phyloP scores from a whole-genome alignment of 2,329 filamentous ascomycete species.

The Blastomyces parvus region DNA sequence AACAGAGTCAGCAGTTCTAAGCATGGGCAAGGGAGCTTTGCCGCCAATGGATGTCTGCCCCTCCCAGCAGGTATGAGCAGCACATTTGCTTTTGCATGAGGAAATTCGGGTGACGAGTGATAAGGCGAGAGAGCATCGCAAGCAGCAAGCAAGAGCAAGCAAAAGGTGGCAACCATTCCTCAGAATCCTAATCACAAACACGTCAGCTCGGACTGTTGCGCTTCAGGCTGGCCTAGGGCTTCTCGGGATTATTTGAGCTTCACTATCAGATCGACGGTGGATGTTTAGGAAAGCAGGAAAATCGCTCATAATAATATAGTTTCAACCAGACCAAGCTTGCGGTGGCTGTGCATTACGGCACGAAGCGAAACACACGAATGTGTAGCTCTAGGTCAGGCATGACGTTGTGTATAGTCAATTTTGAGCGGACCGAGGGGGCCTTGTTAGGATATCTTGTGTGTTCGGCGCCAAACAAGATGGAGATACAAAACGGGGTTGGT shows the following conservation, averaged over 20 bases:
- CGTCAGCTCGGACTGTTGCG: background rate
- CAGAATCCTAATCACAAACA: background rate
- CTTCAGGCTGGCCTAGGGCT: background rate
- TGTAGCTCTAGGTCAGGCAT: too few species aligned
- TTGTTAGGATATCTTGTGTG: too few species aligned
- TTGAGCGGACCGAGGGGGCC: too few species aligned
- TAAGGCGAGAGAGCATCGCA: background rate
- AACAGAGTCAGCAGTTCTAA: too few species aligned
- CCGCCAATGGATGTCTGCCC: background rate
- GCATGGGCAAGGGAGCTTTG: background rate
- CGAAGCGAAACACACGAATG: background rate
- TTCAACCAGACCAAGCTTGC: background rate
- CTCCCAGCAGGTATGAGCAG: background rate
- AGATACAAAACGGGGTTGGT: too few species aligned
- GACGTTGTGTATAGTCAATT: too few species aligned
- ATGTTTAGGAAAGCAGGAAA: background rate
- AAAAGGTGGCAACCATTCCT: background rate
- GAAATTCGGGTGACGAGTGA: too few species aligned
- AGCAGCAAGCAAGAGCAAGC: background rate
- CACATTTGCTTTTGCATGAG: background rate
- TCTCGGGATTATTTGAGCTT: background rate
- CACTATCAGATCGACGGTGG: background rate
- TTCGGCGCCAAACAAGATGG: too few species aligned
- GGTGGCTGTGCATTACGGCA: slow-evolving; percentile 2
- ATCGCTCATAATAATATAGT: background rate